Evolutionary conservation across 2,329 filamentous ascomycete species (phyloP), one percentile per base, ranked within the genome.

Genomic region (Verticillium alfalfae): DNA sequence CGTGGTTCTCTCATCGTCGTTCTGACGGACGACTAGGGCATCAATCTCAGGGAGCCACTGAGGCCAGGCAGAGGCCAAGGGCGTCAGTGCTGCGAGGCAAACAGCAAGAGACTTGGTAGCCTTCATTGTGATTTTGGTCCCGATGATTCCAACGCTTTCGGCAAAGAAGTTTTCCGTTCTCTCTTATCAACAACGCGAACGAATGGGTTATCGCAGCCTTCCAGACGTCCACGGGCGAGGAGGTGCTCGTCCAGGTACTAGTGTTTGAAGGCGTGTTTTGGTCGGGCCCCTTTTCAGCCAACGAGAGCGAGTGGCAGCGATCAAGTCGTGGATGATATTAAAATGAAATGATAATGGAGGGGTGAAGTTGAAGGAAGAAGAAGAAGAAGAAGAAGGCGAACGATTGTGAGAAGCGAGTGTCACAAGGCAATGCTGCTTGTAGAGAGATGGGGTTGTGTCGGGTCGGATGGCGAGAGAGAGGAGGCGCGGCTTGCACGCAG

Each of bases 1-100:
- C 18, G 45, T 52, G 13, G 54, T 36, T 37, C 62, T 63, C 66
- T 66, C 71, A 55, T 74, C 72, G 64, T 58, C 26, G 37, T 82
- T 76, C 64, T 78, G 76, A 63, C 83, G 79, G 58, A 82, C 83
- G 49, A 87, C 73, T 39, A 88, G 70, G 15, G 80, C 70, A 65
- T 86, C 80, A 39, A 80, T 57, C 13, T 82, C 78, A 18, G 84
- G 84, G 41, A 87, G 73, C 79, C 81, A 86, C 64, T 71, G 73
- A 22, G 84, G 81, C 84, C 84, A 87, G 61, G 80, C 84, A 60
- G 82, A 78, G n/a, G 79, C 79, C 26, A 84, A 66, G 16, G 80
- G 77, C 18, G 63, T 60, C 54, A 63, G 62, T 61, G 61, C 65
- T 26, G 65, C 64, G 56, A 66, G 60, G 63, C 52, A 62, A 39